phyloP scores from a whole-genome alignment of 352 stramenopile genomes.

The Globisporangium lucens region DNA sequence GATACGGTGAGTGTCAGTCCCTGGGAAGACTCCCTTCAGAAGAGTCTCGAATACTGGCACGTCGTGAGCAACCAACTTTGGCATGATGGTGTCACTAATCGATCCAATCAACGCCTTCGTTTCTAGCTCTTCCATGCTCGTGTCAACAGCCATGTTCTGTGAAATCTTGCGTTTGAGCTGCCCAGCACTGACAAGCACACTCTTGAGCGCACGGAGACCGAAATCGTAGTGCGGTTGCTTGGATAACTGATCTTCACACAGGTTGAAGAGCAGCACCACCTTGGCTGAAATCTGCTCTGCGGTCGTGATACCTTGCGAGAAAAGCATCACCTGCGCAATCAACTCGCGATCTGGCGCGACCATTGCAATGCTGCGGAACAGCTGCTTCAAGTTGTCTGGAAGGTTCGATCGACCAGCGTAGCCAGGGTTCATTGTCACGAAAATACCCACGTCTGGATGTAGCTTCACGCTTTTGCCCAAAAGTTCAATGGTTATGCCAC shows the following conservation, averaged over 20 bases:
- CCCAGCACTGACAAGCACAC: constrained; percentile 97
- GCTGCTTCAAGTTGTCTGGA: constrained; percentile 98
- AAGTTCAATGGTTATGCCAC: constrained; percentile 89
- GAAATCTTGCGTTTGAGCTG: constrained; percentile 95
- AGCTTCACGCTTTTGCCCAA: constrained; percentile 94
- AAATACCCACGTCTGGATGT: constrained; percentile 98
- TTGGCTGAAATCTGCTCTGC: constrained; percentile 96
- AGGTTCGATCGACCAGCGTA: constrained; percentile 98
- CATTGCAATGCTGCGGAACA: constrained; percentile 99
- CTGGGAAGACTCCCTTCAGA: constrained; percentile 97
- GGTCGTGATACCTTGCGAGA: constrained; percentile 98
- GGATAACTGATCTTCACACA: constrained; percentile 97
- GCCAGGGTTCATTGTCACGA: constrained; percentile 99
- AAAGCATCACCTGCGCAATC: constrained; percentile 99
- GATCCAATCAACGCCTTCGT: constrained; percentile 94
- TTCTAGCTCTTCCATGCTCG: constrained; percentile 82
- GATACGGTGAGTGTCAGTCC: constrained; percentile 75
- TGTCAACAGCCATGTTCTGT: constrained; percentile 27
- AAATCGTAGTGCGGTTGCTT: constrained; percentile 99
- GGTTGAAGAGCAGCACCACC: constrained; percentile 98
- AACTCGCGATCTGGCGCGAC: constrained; percentile 98
- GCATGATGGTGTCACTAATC: constrained; percentile 99
- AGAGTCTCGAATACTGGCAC: constrained; percentile 96
- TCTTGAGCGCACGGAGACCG: constrained; percentile 98
- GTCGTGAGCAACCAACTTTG: constrained; percentile 98